phyloP scores from a whole-genome alignment of 306 rosid species.

The Psophocarpus tetragonolobus region DNA sequence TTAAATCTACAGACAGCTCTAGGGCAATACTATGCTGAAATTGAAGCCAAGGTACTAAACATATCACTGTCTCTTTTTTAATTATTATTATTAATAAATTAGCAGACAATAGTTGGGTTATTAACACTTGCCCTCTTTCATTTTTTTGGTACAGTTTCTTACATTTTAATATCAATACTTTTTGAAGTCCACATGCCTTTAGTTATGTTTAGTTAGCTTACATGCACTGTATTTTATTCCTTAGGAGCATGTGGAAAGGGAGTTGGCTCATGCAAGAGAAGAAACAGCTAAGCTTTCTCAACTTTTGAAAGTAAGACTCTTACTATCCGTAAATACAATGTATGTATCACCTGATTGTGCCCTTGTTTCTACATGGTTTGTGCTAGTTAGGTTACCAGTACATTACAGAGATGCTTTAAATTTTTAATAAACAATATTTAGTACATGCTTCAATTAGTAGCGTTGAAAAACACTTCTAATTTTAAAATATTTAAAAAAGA shows the following conservation, averaged over 20 bases:
- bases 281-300: slow-evolving; percentile 57
- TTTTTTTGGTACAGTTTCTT: background rate
- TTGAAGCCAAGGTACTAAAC: slow-evolving; percentile 78
- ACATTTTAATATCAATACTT: background rate
- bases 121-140: background rate
- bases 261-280: slow-evolving; percentile 65
- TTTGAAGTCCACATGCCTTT: slow-evolving; percentile 8
- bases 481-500: background rate
- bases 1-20: slow-evolving; percentile 89
- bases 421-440: background rate
- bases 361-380: background rate
- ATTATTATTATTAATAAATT: background rate
- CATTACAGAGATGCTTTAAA: background rate
- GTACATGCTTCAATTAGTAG: background rate
- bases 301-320: slow-evolving; percentile 51
- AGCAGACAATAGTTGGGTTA: background rate
- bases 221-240: background rate
- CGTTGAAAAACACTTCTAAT: background rate
- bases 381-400: background rate
- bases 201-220: background rate
- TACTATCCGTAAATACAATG: background rate
- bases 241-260: slow-evolving; percentile 80
- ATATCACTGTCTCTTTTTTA: slow-evolving; percentile 3
- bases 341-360: background rate
- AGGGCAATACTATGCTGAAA: slow-evolving; percentile 90